A percentile compares a stretch with the other conserved stretches of the same genome.
phyloP scores from a whole-genome alignment of 768 basidiomycete species.

The Hydnomerulius pinastri region DNA sequence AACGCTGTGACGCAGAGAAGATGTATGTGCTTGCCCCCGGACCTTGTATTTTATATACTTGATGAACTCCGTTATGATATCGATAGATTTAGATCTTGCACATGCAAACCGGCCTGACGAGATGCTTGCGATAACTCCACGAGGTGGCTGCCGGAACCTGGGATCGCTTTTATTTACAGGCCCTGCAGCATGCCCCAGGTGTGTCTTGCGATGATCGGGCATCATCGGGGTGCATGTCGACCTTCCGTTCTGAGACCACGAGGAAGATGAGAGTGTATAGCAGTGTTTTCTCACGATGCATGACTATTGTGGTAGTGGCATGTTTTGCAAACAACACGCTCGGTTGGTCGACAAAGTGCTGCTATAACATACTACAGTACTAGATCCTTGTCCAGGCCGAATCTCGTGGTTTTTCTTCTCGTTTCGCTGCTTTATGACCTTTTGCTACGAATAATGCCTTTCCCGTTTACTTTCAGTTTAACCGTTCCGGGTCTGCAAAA shows the following conservation, averaged over 20 bases:
- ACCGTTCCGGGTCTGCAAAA: conserved; percentile 65
- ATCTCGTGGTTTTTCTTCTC: background rate
- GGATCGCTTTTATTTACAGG: background rate
- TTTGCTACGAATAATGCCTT: conserved; percentile 45
- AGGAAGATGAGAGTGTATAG: no score
- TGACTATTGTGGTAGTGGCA: background rate
- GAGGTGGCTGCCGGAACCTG: no score
- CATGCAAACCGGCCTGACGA: no score
- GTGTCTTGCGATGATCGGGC: background rate
- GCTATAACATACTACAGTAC: background rate
- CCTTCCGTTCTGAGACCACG: background rate
- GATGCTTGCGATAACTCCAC: no score
- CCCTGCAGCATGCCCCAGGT: background rate
- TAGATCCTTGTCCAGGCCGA: background rate
- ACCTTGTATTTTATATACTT: no score
- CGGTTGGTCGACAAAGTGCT: background rate
- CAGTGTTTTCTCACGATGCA: background rate
- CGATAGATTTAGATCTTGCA: no score
- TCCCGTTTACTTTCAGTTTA: conserved; percentile 75
- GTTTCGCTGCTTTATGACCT: conserved; percentile 20
- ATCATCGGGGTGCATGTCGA: background rate
- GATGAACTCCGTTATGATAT: no score
- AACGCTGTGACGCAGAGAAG: no score
- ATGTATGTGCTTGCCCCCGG: no score
- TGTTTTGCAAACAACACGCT: background rate